Percentiles rank a stretch among this genome's conserved stretches.
Evolutionary conservation across 495 filamentous ascomycete species (phyloP).

Genomic region (Paragyromitra xinjiangensis): DNA sequence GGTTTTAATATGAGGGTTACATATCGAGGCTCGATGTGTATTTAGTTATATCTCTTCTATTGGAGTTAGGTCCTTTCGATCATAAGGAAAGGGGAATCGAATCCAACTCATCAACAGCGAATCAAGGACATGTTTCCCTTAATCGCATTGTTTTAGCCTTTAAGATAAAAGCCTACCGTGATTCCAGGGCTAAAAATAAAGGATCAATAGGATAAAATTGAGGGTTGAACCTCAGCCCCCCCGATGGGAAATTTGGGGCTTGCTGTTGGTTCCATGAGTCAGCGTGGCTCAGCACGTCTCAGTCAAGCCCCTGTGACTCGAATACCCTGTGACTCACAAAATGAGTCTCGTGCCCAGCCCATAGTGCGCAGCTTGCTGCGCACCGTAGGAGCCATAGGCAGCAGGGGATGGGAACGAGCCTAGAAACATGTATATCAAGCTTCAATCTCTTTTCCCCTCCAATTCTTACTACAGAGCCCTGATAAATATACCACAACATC

Average conservation of each 20-base stretch:
- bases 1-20: not conserved
- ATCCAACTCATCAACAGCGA: too few species aligned
- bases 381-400: too few species aligned
- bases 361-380: too few species aligned
- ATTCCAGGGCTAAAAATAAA: too few species aligned
- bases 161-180: too few species aligned
- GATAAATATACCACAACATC: not conserved
- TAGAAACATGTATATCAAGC: slow-evolving; percentile 5
- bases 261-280: not conserved
- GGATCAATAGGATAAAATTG: too few species aligned
- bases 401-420: too few species aligned
- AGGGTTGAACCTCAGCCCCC: too few species aligned
- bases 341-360: too few species aligned
- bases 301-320: not conserved
- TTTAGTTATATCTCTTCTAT: not conserved
- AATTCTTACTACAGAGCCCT: not conserved
- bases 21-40: not conserved
- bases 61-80: not conserved
- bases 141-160: too few species aligned
- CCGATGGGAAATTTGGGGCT: not conserved
- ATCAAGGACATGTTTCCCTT: too few species aligned
- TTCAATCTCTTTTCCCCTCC: not conserved
- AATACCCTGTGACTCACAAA: not conserved
- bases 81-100: too few species aligned
- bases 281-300: not conserved